Base-by-base conservation (phyloP, 2,329 filamentous ascomycete genomes). In the Aspergillus alliaceus region DNA sequence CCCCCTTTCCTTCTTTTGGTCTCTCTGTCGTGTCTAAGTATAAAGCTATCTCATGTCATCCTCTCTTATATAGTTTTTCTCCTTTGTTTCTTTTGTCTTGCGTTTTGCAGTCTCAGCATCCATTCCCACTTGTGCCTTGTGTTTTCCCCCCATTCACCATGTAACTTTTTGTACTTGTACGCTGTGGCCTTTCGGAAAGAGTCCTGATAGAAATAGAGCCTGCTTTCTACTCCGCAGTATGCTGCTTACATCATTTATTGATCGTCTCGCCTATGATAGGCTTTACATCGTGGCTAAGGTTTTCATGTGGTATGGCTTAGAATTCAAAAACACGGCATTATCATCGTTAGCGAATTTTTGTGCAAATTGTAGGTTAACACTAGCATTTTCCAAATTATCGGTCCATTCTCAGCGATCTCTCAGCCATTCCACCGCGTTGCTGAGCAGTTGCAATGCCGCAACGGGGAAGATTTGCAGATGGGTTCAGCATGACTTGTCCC, bases 101-200 rank as follows among this genome's bases (percentile, higher is more conserved):
- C 56, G 56, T 52, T 25, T 35, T 52, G 29, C 27, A 53, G 34
- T 48, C 44, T 54, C 39, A 55, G 49, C 42, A 55, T 52, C 53
- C 54, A 57, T 59, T 56, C 39, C 46, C 54, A 57, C 46, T 51
- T 35, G 35, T 46, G 42, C 44, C 50, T 53, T 51, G 12, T 53
- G 27, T 54, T 53, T 51, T 31, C 20, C 46, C 54, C 32, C 31
- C 37, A 24, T 55, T 50, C 42, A 56, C 54, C 52, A 48, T 69
- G 65, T 69, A 69, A 68, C 66, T 68, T 65, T 62, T 54, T 68
- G 65, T 68, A 69, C 62, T 61, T 66, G 59, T 69, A 66, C 63
- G 63, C 58, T 56, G 53, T 59, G 56, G 52, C 56, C 24, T 27
- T 44, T 48, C n/a, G 27, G 58, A 56, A 51, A 61, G 64, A 59